Conservation (phyloP, 371 early-diverging fungal genomes). For the Syncephalastrum racemosum region DNA sequence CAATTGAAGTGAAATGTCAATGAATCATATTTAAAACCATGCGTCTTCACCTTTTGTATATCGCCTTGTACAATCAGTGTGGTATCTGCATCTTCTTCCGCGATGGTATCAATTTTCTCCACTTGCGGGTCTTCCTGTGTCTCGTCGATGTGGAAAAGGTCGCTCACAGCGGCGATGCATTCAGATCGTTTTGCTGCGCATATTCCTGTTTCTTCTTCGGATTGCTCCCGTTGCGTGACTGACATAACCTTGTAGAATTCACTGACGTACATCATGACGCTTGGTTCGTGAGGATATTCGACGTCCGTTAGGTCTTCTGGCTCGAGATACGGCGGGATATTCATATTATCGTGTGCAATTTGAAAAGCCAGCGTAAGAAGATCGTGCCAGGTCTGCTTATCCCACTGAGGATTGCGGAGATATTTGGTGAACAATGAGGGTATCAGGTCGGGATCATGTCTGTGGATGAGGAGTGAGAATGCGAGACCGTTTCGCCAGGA, state of each 20-base stretch:
- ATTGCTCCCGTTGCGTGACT: slow-evolving; percentile 12
- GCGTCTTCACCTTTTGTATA: no score
- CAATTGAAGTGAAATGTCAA: no score
- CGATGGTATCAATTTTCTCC: no score
- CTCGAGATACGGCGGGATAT: slow-evolving; percentile 41
- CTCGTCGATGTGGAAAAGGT: no score
- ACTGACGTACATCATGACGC: slow-evolving; percentile 50
- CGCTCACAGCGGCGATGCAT: no score
- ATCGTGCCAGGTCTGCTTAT: slow-evolving; percentile 29
- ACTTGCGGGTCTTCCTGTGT: no score
- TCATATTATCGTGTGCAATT: slow-evolving; percentile 30
- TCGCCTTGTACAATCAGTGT: no score
- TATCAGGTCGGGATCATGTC: slow-evolving; percentile 61
- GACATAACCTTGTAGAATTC: slow-evolving; percentile 46
- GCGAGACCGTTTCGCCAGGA: slow-evolving; percentile 74
- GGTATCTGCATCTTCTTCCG: no score
- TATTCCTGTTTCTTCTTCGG: not conserved
- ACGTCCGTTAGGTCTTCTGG: slow-evolving; percentile 35
- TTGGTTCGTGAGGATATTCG: slow-evolving; percentile 49
- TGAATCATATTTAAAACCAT: no score
- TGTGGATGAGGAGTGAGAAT: slow-evolving; percentile 70
- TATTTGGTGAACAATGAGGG: slow-evolving; percentile 51
- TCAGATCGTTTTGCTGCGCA: no score
- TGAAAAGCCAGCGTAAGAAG: slow-evolving; percentile 33
- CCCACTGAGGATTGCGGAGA: slow-evolving; percentile 14